Evolutionary conservation across 768 basidiomycete species (phyloP).

Genomic region (Scleroderma bovista): DNA sequence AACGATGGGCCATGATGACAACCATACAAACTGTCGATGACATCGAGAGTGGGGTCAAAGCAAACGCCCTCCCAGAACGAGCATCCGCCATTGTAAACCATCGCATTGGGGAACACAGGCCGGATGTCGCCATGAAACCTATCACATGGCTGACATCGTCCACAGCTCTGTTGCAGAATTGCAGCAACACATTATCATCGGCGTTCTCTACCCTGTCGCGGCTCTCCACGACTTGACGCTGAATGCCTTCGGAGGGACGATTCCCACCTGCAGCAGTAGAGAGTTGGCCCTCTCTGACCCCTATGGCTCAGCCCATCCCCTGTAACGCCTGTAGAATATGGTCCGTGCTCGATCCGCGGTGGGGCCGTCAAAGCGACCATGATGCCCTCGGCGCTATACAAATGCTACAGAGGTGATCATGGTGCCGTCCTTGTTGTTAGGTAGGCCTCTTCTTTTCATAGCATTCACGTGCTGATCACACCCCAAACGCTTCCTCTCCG

Average conservation of each 20-base stretch:
- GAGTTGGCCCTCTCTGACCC: constrained; percentile 45
- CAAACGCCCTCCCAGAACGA: constrained; percentile 70
- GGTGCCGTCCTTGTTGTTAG: constrained; percentile 8
- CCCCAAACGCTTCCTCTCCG: too few species aligned
- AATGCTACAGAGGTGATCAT: constrained; percentile 10
- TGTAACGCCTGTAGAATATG: constrained; percentile 34
- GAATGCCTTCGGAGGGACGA: constrained; percentile 45
- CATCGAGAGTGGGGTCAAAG: constrained; percentile 56
- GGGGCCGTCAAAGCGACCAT: constrained; percentile 31
- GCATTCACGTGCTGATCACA: too few species aligned
- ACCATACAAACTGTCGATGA: constrained; percentile 76
- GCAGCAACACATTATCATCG: constrained; percentile 13
- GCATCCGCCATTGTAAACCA: constrained; percentile 65
- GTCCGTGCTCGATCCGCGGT: constrained; percentile 18
- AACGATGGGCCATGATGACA: constrained; percentile 47
- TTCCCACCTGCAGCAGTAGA: constrained; percentile 37
- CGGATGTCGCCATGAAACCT: constrained; percentile 2
- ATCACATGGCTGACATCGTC: background rate
- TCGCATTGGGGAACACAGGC: constrained; percentile 60
- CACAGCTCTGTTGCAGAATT: constrained; percentile 14
- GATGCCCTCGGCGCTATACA: constrained; percentile 10
- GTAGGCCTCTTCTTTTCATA: constrained; percentile 2
- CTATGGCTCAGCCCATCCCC: constrained; percentile 53
- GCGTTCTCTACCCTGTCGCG: constrained; percentile 39
- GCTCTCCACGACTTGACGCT: constrained; percentile 50